phyloP scores from a whole-genome alignment of 352 stramenopile species.

The Phytophthora colocasiae region DNA sequence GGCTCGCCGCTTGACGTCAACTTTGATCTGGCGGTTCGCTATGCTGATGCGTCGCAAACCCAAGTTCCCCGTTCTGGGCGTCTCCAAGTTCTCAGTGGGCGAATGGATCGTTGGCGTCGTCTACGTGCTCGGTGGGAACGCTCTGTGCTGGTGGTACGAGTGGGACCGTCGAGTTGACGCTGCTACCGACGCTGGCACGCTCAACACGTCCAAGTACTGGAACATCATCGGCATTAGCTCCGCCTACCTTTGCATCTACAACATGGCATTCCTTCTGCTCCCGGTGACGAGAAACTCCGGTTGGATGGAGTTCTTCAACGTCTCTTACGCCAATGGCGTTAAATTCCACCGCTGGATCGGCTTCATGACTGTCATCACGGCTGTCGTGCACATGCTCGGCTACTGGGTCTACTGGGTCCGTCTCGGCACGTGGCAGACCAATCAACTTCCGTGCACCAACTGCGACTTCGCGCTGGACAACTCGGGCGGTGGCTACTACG shows the following conservation, averaged over 20 bases:
- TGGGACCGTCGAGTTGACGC: slow-evolving; percentile 56
- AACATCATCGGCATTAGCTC: slow-evolving; percentile 61
- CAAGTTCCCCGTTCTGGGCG: slow-evolving; percentile 42
- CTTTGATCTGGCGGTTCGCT: slow-evolving; percentile 45
- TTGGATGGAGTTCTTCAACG: slow-evolving; percentile 77
- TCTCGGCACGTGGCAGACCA: slow-evolving; percentile 48
- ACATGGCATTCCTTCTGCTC: slow-evolving; percentile 75
- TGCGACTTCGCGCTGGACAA: slow-evolving; percentile 54
- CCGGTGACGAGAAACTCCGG: slow-evolving; percentile 63
- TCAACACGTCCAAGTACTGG: slow-evolving; percentile 63
- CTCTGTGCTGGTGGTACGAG: slow-evolving; percentile 64
- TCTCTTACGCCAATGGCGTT: slow-evolving; percentile 65
- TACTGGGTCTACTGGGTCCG: slow-evolving; percentile 62
- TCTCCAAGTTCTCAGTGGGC: slow-evolving; percentile 56
- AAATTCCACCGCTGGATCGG: slow-evolving; percentile 75
- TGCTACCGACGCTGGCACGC: slow-evolving; percentile 33
- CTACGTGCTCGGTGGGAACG: slow-evolving; percentile 67
- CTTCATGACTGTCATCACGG: slow-evolving; percentile 59
- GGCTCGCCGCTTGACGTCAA: slow-evolving; percentile 44
- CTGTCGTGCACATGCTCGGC: slow-evolving; percentile 52
- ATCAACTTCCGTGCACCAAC: slow-evolving; percentile 58
- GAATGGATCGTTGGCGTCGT: slow-evolving; percentile 68
- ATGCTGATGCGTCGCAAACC: slow-evolving; percentile 63
- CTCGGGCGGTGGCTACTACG: slow-evolving; percentile 55
- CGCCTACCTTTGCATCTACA: slow-evolving; percentile 70